A percentile compares a stretch with the other conserved stretches of the same genome.
phyloP scores from a whole-genome alignment of 2,329 filamentous ascomycete genomes.

The Colletotrichum sp. region DNA sequence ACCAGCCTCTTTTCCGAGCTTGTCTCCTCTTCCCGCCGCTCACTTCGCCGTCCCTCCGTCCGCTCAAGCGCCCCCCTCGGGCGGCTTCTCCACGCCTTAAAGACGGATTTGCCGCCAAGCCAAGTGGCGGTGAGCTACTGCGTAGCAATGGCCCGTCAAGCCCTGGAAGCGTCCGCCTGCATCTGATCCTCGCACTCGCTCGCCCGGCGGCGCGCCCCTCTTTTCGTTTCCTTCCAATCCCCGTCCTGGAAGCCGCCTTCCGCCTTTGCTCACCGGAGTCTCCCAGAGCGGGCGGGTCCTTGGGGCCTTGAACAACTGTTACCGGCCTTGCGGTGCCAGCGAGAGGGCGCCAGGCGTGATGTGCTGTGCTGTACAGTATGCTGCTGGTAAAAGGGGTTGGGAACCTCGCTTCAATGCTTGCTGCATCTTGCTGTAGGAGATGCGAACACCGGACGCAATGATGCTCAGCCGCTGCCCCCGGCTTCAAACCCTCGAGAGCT shows the following conservation, averaged over 20 bases:
- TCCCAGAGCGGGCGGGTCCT: not conserved
- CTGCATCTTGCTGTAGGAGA: not conserved
- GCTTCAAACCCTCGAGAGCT: not conserved
- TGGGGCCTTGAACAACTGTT: not conserved
- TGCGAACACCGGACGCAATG: not conserved
- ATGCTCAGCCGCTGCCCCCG: not conserved
- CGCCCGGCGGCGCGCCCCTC: not conserved
- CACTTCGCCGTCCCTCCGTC: not conserved
- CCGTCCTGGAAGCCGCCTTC: not conserved
- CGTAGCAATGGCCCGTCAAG: not conserved
- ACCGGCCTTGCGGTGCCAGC: not conserved
- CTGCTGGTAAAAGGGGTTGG: not conserved
- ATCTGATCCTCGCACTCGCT: not conserved
- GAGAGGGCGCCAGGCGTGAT: not conserved
- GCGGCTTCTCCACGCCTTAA: not conserved
- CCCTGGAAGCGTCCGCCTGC: slow-evolving; percentile 4
- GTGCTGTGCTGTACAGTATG: not conserved
- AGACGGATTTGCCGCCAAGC: slow-evolving; percentile 8
- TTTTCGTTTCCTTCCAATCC: not conserved
- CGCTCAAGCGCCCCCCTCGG: not conserved
- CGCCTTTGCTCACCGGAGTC: not conserved
- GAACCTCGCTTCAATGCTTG: slow-evolving; percentile 10
- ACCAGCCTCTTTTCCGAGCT: not conserved
- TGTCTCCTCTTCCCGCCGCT: not conserved
- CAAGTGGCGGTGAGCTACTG: slow-evolving; percentile 21